Percentiles rank a stretch among this genome's conserved stretches.
These are phyloP conservation scores for Pleurotus pulmonarius DNA, from an alignment of 768 basidiomycete genomes.

Conservation along the genomic window DNA sequence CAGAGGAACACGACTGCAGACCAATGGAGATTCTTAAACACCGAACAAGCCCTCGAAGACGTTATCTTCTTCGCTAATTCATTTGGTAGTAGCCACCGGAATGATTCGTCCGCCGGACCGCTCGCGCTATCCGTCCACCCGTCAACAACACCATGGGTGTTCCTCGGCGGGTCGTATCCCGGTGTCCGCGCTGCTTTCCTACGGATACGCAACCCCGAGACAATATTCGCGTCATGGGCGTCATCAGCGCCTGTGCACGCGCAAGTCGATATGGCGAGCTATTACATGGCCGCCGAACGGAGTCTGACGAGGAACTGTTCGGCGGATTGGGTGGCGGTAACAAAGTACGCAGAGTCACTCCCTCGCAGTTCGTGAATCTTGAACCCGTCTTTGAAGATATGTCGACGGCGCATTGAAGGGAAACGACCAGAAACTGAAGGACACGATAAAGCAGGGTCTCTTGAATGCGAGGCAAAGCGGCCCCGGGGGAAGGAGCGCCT, in stretches of 20 bases:
- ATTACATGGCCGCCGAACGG: slow-evolving; percentile 47
- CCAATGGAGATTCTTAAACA: slow-evolving; percentile 44
- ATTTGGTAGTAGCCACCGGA: slow-evolving; percentile 17
- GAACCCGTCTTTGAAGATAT: slow-evolving; percentile 16
- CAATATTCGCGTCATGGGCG: slow-evolving; percentile 45
- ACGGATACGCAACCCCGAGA: slow-evolving; percentile 42
- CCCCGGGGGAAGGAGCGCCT: slow-evolving; percentile 36
- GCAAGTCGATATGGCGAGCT: slow-evolving; percentile 46
- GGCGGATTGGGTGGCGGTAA: slow-evolving; percentile 49
- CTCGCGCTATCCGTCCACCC: slow-evolving; percentile 31
- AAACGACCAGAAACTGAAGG: slow-evolving; percentile 25
- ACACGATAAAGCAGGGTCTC: slow-evolving; percentile 38
- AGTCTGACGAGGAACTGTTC: slow-evolving; percentile 48
- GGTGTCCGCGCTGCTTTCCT: slow-evolving; percentile 41
- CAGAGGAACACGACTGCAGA: slow-evolving; percentile 42
- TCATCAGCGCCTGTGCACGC: slow-evolving; percentile 48
- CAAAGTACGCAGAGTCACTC: slow-evolving; percentile 19
- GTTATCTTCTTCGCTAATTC: slow-evolving; percentile 45
- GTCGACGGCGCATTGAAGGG: slow-evolving; percentile 33
- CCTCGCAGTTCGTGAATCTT: neutral
- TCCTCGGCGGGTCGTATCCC: slow-evolving; percentile 48
- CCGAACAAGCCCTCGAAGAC: slow-evolving; percentile 48
- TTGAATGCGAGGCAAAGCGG: slow-evolving; percentile 38
- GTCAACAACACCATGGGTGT: slow-evolving; percentile 40
- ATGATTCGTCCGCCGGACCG: slow-evolving; percentile 9